Evolutionary conservation across 2,329 filamentous ascomycete species (phyloP), one percentile per base, ranked within the genome.

Genomic region (Ilyonectria sp.): DNA sequence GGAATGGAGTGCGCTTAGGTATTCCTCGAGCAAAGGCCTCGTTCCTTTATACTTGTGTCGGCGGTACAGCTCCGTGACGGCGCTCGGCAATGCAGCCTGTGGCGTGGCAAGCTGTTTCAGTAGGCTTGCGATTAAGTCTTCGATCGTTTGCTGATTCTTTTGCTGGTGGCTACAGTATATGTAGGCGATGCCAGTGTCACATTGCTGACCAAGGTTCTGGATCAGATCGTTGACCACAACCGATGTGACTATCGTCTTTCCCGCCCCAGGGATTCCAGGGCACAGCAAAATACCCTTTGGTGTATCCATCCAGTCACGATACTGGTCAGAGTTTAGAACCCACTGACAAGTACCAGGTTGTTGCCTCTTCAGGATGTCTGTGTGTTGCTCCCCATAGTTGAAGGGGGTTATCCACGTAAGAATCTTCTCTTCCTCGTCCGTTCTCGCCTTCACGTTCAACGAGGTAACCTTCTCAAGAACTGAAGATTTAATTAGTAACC

Each of bases 321-420:
- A 47, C 46, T 47, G 21, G 1, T 6, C 11, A 47, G 46, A 47
- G 13, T 26, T 11, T 13, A 26, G 13, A 47, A 26, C 6, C 46
- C 46, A 47, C 11, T 26, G 46, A 15, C 81, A 79, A 4, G 83
- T 85, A 10, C 75, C 75, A 21, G 59, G 31, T 23, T 84, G 77
- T 40, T 75, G 74, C n/a, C 71, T 67, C 62, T 26, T 26, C 26
- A 83, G 67, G 19, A 77, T 74, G 49, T 83, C 80, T 7, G 62
- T 76, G 26, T 86, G 84, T 46, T 84, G 77, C 13, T 71, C 9
- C 65, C 67, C 62, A 82, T 83, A 40, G 83, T 72, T 3, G 74
- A 58, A 4, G 75, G 26, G 68, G 0, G 81, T 79, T 26, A 86
- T 68, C 84, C 83, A 86, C 8, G 81, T 57, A 1, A 80, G 69